Conservation (phyloP, 495 filamentous ascomycete genomes). For the Geoglossum glabrum region DNA sequence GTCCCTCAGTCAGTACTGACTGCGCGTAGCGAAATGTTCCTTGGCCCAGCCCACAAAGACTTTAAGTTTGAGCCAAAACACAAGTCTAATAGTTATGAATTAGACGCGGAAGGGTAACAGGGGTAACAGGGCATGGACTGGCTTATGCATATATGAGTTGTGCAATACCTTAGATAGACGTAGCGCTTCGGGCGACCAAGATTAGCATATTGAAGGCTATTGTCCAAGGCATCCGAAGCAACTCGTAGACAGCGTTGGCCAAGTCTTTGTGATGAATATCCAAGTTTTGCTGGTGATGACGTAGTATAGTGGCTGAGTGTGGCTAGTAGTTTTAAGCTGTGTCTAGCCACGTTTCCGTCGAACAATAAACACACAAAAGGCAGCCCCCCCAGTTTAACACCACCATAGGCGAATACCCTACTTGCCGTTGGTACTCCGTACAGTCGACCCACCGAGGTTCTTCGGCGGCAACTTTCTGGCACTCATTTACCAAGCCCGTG, state of each 20-base stretch:
- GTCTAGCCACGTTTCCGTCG: background rate
- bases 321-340: background rate
- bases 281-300: background rate
- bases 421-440: background rate
- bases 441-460: background rate
- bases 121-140: background rate
- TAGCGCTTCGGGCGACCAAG: background rate
- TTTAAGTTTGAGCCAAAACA: constrained; percentile 98
- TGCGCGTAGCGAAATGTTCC: constrained; percentile 69
- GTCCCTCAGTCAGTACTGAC: background rate
- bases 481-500: too few relatives aligned
- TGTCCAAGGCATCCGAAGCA: background rate
- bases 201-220: background rate
- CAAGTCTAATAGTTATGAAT: constrained; percentile 69
- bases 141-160: background rate
- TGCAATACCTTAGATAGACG: background rate
- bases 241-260: background rate
- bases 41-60: constrained; percentile 70
- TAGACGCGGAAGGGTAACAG: constrained; percentile 36
- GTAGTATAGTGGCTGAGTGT: background rate
- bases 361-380: background rate
- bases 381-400: background rate
- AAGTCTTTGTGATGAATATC: background rate
- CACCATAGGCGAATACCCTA: background rate
- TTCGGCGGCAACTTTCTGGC: too few relatives aligned